Evolutionary conservation across 257 asterid genomes (phyloP), one percentile per base, ranked within the genome.

Genomic region (Fraxinus cuspidata): DNA sequence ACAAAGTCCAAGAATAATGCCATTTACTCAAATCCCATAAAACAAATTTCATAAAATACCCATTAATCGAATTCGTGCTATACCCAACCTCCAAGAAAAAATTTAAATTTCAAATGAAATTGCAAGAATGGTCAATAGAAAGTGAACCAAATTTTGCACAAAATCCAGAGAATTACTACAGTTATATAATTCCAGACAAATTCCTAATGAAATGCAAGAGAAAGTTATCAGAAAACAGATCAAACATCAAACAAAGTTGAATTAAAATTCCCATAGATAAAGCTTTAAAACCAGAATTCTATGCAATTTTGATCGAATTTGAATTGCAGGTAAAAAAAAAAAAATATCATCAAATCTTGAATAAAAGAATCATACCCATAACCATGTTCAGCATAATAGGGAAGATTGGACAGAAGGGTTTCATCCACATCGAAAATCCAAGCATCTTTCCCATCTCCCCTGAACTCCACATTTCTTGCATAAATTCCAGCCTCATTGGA

Each of bases 351-450:
- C 21, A 16, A 79, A 82, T 23, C 28, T 11, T 5, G 32, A 29
- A 66, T 2, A 25, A 23, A 56, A 40, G 49, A 78, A 31, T 3
- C 58, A 44, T 85, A 92, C 96, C 99, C 99, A 75, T 83, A 89
- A 68, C 93, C 90, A 82, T 91, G 96, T 2, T 86, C 81, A 42
- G 83, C 77, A 78, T 93, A 93, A 84, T 93, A 91, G 23, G 96
- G 99, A 76, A 95, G 88, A 79, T 93, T 93, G 0, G 97, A 93
- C 27, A 95, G 88, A 77, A 93, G 82, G 68, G 99, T 95, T 78
- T 93, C 99, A 82, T 95, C 98, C n/a, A 93, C 84, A 79, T 95
- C 97, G 71, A 95, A 93, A 79, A 93, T 60, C 99, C 98, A 95
- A 25, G 82, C 87, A 77, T 85, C 83, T 44, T 84, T 89, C 9